These are phyloP conservation scores for Kwoniella europaea DNA, from an alignment of 768 basidiomycete genomes.

Conservation along the genomic window DNA sequence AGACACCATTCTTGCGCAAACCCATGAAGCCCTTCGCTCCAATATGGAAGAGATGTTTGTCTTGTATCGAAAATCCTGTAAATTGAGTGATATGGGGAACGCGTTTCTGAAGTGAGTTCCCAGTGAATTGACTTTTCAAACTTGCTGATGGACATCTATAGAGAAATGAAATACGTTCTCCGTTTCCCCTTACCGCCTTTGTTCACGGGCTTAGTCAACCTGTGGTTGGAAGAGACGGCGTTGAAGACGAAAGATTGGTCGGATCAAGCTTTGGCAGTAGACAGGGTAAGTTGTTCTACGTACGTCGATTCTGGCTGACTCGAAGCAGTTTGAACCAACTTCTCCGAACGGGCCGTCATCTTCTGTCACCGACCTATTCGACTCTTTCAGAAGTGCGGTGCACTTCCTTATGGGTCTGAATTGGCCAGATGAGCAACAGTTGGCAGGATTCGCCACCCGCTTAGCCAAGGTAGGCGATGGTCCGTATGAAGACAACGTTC, in stretches of 20 bases:
- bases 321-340: constrained; percentile 66
- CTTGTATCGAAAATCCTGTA: constrained; percentile 77
- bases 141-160: neutral
- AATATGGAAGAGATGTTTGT: constrained; percentile 76
- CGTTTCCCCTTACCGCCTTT: constrained; percentile 74
- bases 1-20: constrained; percentile 26
- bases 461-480: constrained; percentile 73
- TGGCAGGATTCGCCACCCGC: constrained; percentile 86
- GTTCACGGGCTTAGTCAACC: constrained; percentile 84
- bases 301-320: neutral
- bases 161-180: constrained; percentile 39
- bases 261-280: constrained; percentile 80
- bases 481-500: neutral
- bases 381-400: constrained; percentile 87
- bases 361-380: constrained; percentile 96
- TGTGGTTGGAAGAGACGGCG: constrained; percentile 88
- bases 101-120: constrained; percentile 78
- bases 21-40: constrained; percentile 11
- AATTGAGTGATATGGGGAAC: constrained; percentile 74
- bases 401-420: constrained; percentile 84
- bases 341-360: constrained; percentile 82
- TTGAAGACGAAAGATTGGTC: constrained; percentile 94
- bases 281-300: constrained; percentile 65
- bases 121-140: constrained; percentile 12
- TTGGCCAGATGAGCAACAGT: constrained; percentile 89